Percentiles rank a stretch among this genome's conserved stretches.
phyloP scores from a whole-genome alignment of 495 filamentous ascomycete species.

The Daldinia vernicosa region DNA sequence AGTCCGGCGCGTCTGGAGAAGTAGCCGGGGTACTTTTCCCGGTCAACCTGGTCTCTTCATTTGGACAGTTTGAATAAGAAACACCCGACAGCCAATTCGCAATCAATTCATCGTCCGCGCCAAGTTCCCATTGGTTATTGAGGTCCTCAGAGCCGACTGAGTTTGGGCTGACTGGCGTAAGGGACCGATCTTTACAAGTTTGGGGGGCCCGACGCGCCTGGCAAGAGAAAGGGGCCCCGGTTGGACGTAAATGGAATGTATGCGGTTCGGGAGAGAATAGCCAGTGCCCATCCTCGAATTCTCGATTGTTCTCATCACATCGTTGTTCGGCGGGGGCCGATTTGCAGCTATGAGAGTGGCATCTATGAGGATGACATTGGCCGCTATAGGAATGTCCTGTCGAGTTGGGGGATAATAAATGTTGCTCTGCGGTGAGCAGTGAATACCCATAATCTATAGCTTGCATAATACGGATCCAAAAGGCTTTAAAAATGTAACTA shows the following conservation, averaged over 20 bases:
- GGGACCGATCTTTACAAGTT: conserved; percentile 29
- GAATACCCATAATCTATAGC: conserved; percentile 20
- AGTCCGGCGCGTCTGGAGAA: neutral
- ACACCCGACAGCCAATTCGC: conserved; percentile 33
- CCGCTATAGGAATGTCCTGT: conserved; percentile 26
- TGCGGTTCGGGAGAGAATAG: conserved; percentile 12
- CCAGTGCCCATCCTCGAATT: conserved; percentile 40
- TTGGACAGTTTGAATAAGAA: conserved; percentile 5
- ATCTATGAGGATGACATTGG: conserved; percentile 30
- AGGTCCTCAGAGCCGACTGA: conserved; percentile 15
- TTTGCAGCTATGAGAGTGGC: conserved; percentile 32
- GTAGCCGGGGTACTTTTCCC: neutral
- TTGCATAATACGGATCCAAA: conserved; percentile 30
- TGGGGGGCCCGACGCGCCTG: conserved; percentile 20
- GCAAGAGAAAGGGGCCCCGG: conserved; percentile 18
- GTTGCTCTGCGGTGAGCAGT: conserved; percentile 11
- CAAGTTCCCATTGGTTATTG: conserved; percentile 19
- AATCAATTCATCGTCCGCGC: conserved; percentile 31
- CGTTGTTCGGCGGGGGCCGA: conserved; percentile 38
- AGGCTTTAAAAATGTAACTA: conserved; percentile 34
- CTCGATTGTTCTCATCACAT: conserved; percentile 42
- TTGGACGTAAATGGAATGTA: conserved; percentile 16
- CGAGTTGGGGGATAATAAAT: conserved; percentile 25
- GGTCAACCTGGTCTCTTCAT: neutral
- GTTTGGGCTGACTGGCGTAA: conserved; percentile 37